Conservation (phyloP, 108 stramenopile species). For the Skeletonema costatum region DNA sequence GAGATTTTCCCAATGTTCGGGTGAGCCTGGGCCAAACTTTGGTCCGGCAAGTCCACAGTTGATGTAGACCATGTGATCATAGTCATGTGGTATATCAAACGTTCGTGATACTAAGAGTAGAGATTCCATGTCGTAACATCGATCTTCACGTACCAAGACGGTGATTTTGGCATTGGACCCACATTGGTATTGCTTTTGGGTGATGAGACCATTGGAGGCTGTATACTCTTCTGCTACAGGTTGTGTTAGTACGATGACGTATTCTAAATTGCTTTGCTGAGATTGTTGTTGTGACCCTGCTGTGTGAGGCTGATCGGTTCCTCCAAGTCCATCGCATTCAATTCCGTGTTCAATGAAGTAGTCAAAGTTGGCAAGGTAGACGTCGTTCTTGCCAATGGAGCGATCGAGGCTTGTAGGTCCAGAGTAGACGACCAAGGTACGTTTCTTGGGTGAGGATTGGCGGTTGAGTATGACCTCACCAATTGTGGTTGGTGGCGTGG, state of each 20-base stretch:
- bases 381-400: slow-evolving; percentile 50
- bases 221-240: slow-evolving; percentile 40
- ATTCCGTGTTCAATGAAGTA: slow-evolving; percentile 56
- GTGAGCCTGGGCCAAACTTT: slow-evolving; percentile 46
- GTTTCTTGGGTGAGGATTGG: slow-evolving; percentile 25
- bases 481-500: slow-evolving; percentile 7
- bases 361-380: slow-evolving; percentile 56
- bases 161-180: slow-evolving; percentile 14
- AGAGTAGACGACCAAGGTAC: slow-evolving; percentile 53
- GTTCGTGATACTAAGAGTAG: slow-evolving; percentile 22
- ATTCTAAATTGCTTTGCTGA: slow-evolving; percentile 20
- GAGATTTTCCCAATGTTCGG: slow-evolving; percentile 15
- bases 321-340: slow-evolving; percentile 40
- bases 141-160: slow-evolving; percentile 38
- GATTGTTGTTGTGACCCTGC: neutral
- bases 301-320: slow-evolving; percentile 3
- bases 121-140: slow-evolving; percentile 50
- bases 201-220: slow-evolving; percentile 16
- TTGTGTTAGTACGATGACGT: slow-evolving; percentile 42
- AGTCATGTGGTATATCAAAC: slow-evolving; percentile 30
- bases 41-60: slow-evolving; percentile 48
- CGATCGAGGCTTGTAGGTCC: slow-evolving; percentile 53
- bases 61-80: slow-evolving; percentile 40
- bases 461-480: slow-evolving; percentile 17
- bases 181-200: slow-evolving; percentile 34